These are phyloP conservation scores for Cicer yamashitae DNA, from an alignment of 306 rosid genomes.

Conservation along the genomic window DNA sequence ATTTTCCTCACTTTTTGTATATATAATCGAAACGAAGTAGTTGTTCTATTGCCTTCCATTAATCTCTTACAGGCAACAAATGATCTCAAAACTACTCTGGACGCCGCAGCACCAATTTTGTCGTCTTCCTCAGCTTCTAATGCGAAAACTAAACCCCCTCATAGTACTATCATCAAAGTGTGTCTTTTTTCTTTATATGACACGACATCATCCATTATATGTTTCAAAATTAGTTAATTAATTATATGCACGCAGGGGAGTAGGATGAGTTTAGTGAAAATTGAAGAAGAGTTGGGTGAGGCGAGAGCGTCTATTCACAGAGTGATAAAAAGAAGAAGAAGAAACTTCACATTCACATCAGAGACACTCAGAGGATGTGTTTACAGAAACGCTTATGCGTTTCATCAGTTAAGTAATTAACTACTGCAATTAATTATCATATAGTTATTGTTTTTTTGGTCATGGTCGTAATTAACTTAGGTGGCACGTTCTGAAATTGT, in stretches of 20 bases:
- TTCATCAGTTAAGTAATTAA: conserved; percentile 63
- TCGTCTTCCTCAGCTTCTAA: not conserved
- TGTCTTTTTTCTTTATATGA: conserved; percentile 2
- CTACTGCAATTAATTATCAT: too few relatives aligned
- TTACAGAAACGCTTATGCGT: conserved; percentile 66
- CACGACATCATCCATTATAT: not conserved
- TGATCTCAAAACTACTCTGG: conserved; percentile 12
- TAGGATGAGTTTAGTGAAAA: conserved; percentile 37
- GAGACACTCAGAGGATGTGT: conserved; percentile 59
- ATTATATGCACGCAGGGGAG: conserved; percentile 19
- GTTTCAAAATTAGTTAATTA: not conserved
- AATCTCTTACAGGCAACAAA: not conserved
- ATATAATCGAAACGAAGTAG: not conserved
- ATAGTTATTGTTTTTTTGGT: not conserved
- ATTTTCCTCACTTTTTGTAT: conserved; percentile 10
- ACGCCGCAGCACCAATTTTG: not conserved
- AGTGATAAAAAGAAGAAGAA: conserved; percentile 38
- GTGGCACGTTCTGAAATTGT: not conserved
- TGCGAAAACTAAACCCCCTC: not conserved
- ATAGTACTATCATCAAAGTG: conserved; percentile 24
- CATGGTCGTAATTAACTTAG: not conserved
- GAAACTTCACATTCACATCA: conserved; percentile 57
- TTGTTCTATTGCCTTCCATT: conserved; percentile 3
- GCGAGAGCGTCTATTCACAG: conserved; percentile 60
- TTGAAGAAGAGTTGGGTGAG: conserved; percentile 61